Conservation (phyloP, 2,329 filamentous ascomycete species). For the Xylaria hypoxylon region DNA sequence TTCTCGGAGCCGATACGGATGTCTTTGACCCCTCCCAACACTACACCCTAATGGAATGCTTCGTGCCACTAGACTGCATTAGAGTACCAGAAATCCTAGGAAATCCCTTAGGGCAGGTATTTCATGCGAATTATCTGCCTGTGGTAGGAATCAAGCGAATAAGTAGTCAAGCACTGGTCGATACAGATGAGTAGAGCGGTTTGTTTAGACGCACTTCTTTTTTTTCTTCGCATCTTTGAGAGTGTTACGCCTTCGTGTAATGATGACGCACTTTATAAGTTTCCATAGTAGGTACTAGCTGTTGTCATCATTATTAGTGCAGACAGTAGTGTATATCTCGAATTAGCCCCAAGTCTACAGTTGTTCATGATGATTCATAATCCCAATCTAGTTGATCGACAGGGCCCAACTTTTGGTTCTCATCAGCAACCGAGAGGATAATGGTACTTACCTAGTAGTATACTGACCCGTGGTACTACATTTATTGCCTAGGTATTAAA, state of each 20-base stretch:
- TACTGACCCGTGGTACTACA: background rate
- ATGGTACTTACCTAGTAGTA: too few species aligned
- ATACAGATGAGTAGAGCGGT: background rate
- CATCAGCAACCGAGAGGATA: background rate
- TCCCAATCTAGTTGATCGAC: background rate
- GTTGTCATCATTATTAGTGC: slow-evolving; percentile 35
- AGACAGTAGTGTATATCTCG: background rate
- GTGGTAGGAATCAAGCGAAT: background rate
- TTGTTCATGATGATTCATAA: slow-evolving; percentile 26
- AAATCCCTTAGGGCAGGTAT: background rate
- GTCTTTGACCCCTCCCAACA: background rate
- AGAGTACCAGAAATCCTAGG: background rate
- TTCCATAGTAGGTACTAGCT: slow-evolving; percentile 1
- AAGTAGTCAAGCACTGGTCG: background rate
- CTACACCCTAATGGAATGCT: background rate
- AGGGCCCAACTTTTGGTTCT: background rate
- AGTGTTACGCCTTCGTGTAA: slow-evolving; percentile 12
- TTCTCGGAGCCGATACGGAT: slow-evolving; percentile 21
- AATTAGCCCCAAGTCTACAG: background rate
- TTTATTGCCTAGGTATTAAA: background rate
- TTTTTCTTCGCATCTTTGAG: background rate
- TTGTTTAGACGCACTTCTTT: background rate
- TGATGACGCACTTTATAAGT: slow-evolving; percentile 27
- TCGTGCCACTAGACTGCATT: background rate
- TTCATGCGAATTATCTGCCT: background rate